Evolutionary conservation across 2,329 filamentous ascomycete species (phyloP).

Genomic region (Verticillium tricorpus): DNA sequence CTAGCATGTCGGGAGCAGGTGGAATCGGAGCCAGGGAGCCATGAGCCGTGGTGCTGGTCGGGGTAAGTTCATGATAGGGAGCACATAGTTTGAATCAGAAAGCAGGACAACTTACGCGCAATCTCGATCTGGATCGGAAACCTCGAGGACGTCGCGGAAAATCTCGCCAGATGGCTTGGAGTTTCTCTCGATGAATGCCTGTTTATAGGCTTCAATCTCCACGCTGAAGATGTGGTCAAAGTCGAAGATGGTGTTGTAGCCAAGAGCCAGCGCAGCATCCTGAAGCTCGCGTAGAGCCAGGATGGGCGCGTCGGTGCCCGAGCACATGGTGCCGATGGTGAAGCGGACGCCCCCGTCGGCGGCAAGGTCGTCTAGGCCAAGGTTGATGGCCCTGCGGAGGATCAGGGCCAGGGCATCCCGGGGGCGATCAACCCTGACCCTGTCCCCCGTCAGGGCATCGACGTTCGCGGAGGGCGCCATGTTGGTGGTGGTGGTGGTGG

Average conservation of each 20-base stretch:
- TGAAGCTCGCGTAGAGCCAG: constrained; percentile 57
- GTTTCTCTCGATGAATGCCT: constrained; percentile 60
- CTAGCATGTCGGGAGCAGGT: constrained; percentile 54
- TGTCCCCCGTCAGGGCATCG: not conserved
- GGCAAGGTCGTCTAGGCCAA: constrained; percentile 18
- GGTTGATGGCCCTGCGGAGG: constrained; percentile 4
- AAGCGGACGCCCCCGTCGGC: constrained; percentile 22
- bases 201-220: constrained; percentile 61
- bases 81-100: constrained; percentile 2
- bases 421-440: not conserved
- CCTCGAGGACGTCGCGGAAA: constrained; percentile 56
- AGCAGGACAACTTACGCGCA: constrained; percentile 37
- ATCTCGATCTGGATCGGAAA: constrained; percentile 31
- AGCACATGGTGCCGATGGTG: constrained; percentile 68
- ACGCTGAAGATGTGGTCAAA: constrained; percentile 56
- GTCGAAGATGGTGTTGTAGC: constrained; percentile 29
- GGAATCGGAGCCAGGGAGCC: constrained; percentile 56
- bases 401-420: constrained; percentile 9
- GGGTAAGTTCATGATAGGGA: constrained; percentile 8
- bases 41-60: constrained; percentile 58
- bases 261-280: constrained; percentile 29
- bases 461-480: not conserved
- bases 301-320: constrained; percentile 71
- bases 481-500: not conserved
- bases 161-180: constrained; percentile 42